phyloP scores from a whole-genome alignment of 208 protist species.

The Wallacemonas rigidus region DNA sequence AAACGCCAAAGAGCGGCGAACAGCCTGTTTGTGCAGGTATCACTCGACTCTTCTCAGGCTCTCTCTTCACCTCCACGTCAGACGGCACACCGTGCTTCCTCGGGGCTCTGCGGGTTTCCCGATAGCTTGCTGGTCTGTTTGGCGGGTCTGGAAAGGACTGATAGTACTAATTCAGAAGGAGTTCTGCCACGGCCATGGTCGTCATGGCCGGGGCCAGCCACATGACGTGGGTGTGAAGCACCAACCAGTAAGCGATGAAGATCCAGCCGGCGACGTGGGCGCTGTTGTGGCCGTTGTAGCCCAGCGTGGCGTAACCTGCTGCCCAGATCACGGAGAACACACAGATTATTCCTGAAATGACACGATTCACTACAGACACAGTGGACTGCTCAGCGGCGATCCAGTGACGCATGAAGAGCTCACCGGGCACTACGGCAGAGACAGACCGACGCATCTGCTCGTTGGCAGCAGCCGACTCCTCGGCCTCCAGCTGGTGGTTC shows the following conservation, averaged over 20 bases:
- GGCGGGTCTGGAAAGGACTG: not conserved
- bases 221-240: conserved; percentile 85
- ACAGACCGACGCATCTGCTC: conserved; percentile 74
- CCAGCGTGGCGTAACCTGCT: conserved; percentile 82
- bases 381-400: conserved; percentile 89
- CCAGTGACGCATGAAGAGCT: conserved; percentile 94
- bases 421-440: conserved; percentile 83
- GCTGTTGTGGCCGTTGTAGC: conserved; percentile 84
- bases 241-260: conserved; percentile 83
- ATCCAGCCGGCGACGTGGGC: conserved; percentile 77
- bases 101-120: too few relatives aligned
- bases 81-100: too few relatives aligned
- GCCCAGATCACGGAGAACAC: conserved; percentile 86
- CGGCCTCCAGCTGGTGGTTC: conserved; percentile 45
- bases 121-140: too few relatives aligned
- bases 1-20: too few relatives aligned
- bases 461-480: conserved; percentile 46
- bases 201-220: conserved; percentile 53
- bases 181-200: conserved; percentile 47
- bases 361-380: conserved; percentile 85
- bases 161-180: conserved; percentile 65
- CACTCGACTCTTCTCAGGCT: too few relatives aligned
- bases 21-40: too few relatives aligned
- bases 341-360: conserved; percentile 80
- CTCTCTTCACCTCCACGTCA: too few relatives aligned